Conservation (phyloP, 2,329 filamentous ascomycete genomes). For the Sporothrix pseudoabietina region DNA sequence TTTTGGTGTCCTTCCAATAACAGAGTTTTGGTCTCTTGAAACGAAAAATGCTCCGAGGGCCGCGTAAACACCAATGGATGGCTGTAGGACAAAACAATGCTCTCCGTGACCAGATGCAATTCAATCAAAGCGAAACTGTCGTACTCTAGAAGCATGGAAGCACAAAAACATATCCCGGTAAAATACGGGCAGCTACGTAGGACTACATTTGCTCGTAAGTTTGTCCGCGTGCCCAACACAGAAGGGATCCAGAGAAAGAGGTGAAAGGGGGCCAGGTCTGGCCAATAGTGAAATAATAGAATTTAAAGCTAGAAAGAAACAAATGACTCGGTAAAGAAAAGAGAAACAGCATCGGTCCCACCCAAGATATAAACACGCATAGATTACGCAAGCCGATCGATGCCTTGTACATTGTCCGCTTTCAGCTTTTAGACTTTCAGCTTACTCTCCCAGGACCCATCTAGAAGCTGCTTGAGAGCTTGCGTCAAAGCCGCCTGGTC, state of each 20-base stretch:
- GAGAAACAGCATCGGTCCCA: background rate
- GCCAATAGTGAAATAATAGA: background rate
- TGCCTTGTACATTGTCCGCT: background rate
- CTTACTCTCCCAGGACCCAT: constrained; percentile 12
- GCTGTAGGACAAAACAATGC: background rate
- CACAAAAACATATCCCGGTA: background rate
- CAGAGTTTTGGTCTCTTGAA: background rate
- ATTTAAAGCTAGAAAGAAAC: background rate
- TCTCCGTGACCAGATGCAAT: constrained; percentile 3
- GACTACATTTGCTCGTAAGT: background rate
- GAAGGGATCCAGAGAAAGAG: background rate
- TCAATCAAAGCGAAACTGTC: constrained; percentile 3
- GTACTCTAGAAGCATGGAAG: background rate
- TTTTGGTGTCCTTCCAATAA: background rate
- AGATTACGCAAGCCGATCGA: background rate
- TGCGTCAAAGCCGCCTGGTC: constrained; percentile 26
- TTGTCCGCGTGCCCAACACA: background rate
- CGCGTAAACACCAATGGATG: background rate
- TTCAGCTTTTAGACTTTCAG: background rate
- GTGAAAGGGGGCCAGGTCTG: background rate
- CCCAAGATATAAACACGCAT: background rate
- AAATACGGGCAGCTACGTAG: background rate
- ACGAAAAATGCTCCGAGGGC: background rate
- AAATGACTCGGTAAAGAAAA: background rate
- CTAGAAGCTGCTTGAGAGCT: constrained; percentile 15